Evolutionary conservation across 2,329 filamentous ascomycete species (phyloP), one percentile per base, ranked within the genome.

Genomic region (Chaetomium globosum): DNA sequence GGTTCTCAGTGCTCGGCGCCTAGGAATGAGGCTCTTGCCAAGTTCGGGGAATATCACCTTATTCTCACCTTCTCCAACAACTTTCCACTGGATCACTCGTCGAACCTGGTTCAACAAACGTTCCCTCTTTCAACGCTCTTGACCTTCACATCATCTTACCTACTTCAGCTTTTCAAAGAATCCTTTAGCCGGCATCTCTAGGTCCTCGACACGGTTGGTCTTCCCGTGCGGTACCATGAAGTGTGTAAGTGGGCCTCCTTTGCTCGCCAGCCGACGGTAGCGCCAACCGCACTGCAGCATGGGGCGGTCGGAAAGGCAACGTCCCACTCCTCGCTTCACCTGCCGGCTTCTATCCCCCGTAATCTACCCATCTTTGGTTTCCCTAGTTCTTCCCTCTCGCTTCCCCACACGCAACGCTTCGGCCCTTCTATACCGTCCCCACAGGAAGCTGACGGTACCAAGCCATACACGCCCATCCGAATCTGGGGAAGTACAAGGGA

Each of bases 151-250:
- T 30, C 28, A 7, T 49, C 53, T 13, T 8, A 1, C 26, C 39
- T 57, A 4, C 21, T 28, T 16, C 28, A 30, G 12, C 19, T 6
- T 28, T 12, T 33, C 21, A 43, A 59, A 23, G 52, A 55, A 54
- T 59, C 26, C 59, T 68, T 70, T 70, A 70, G 55, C 70, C 70
- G 65, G 60, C 33, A n/a, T n/a, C 23, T 39, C 54, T 54, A 49
- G 4, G 26, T 30, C 1, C 19, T 56, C n/a, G 9, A 7, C 36
- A 33, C 65, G 67, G 67, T 64, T 65, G 61, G 64, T 16, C 62
- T 64, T 66, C 60, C 69, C 65, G 67, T 52, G 30, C 59, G 51
- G 57, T 55, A 53, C 58, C 59, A 33, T 56, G 51, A 65, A 55
- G 61, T 63, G 31, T 36, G 31, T 31, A 54, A 52, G 67, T 65